Conservation (phyloP, 2,329 filamentous ascomycete species). For the Diaporthe longicolla region DNA sequence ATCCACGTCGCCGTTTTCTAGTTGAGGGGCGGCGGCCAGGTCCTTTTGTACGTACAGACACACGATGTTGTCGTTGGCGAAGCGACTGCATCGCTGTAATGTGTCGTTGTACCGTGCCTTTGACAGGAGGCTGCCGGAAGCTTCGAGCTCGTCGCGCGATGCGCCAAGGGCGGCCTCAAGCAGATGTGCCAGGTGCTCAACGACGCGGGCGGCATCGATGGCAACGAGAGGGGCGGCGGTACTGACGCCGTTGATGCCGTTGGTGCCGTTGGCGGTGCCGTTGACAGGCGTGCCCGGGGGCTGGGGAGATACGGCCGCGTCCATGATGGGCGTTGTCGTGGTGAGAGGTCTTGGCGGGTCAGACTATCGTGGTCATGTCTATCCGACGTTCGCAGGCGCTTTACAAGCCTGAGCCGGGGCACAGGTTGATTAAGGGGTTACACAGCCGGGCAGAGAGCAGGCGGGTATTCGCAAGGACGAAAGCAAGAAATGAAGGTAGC, state of each 20-base stretch:
- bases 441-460: constrained; percentile 13
- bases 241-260: constrained; percentile 61
- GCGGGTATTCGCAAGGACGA: constrained; percentile 19
- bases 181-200: constrained; percentile 80
- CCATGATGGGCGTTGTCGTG: constrained; percentile 59
- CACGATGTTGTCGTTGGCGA: constrained; percentile 88
- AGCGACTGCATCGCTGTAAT: constrained; percentile 87
- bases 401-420: constrained; percentile 21
- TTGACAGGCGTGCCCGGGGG: constrained; percentile 61
- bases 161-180: constrained; percentile 82
- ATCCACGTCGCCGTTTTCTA: constrained; percentile 63
- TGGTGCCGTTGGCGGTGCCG: constrained; percentile 51
- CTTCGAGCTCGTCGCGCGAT: constrained; percentile 82
- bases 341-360: constrained; percentile 20
- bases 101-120: constrained; percentile 81
- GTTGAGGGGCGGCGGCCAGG: constrained; percentile 66
- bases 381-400: constrained; percentile 24
- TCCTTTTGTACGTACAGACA: constrained; percentile 95
- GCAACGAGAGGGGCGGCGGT: constrained; percentile 62
- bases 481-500: constrained; percentile 41
- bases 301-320: constrained; percentile 63
- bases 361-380: constrained; percentile 42
- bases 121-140: constrained; percentile 86
- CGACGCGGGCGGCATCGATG: constrained; percentile 77
- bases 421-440: constrained; percentile 38